phyloP scores from a whole-genome alignment of 257 asterid genomes.

The Fraxinus americana region DNA sequence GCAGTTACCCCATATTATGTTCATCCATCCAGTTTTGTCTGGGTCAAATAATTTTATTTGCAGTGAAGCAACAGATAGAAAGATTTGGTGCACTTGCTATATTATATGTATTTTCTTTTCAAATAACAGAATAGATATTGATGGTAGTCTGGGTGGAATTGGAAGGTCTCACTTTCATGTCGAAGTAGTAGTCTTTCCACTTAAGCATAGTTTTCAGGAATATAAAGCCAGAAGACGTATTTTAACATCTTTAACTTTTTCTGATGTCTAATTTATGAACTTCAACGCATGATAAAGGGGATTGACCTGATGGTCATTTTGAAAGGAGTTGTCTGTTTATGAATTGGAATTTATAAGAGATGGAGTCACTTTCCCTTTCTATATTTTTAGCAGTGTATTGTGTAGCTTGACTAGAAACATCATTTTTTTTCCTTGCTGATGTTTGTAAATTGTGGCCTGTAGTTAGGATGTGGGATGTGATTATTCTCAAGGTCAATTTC shows the following conservation, averaged over 20 bases:
- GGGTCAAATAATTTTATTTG: not conserved
- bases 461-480: not conserved
- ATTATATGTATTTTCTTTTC: not conserved
- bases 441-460: not conserved
- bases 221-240: not conserved
- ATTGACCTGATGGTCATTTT: not conserved
- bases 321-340: not conserved
- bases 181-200: not conserved
- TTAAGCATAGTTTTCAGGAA: not conserved
- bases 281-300: not conserved
- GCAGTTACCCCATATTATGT: not conserved
- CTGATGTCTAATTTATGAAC: not conserved
- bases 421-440: not conserved
- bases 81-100: not conserved
- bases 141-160: not conserved
- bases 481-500: not conserved
- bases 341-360: not conserved
- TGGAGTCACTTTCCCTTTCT: not conserved
- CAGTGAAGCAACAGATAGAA: not conserved
- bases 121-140: not conserved
- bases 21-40: not conserved
- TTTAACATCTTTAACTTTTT: not conserved
- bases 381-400: not conserved
- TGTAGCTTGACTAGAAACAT: not conserved
- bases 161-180: not conserved